Conservation (phyloP, 1,284 basidiomycete species). For the Leucoagaricus sp. region DNA sequence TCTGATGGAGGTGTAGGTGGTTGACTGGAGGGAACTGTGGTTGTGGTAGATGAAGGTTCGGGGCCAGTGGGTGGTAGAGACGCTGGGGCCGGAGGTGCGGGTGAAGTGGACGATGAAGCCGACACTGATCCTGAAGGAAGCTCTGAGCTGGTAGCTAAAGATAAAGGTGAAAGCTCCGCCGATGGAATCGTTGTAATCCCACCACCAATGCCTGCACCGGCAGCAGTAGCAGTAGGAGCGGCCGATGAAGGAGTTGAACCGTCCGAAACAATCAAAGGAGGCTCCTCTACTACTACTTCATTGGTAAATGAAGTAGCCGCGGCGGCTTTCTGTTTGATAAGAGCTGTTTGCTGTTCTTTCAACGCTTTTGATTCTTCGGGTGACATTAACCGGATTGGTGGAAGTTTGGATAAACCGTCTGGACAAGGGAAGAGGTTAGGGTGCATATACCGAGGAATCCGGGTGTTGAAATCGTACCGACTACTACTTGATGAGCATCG, state of each 20-base stretch:
- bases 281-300: no score
- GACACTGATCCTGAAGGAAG: not conserved
- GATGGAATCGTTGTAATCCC: no score
- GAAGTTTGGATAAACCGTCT: constrained; percentile 72
- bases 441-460: no score
- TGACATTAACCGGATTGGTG: constrained; percentile 64
- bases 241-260: not conserved
- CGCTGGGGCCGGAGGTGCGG: not conserved
- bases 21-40: not conserved
- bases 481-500: constrained; percentile 79
- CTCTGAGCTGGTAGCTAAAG: not conserved
- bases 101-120: not conserved
- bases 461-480: constrained; percentile 58
- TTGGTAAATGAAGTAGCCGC: not conserved
- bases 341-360: not conserved
- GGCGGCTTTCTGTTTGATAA: not conserved
- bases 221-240: not conserved
- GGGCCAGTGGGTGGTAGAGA: not conserved
- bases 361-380: constrained; percentile 40
- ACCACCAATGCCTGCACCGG: no score
- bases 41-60: not conserved
- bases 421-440: not conserved
- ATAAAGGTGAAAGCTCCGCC: constrained; percentile 1
- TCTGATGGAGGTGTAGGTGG: not conserved
- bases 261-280: not conserved